phyloP scores from a whole-genome alignment of 2,329 filamentous ascomycete genomes.

The Talaromyces sp. region DNA sequence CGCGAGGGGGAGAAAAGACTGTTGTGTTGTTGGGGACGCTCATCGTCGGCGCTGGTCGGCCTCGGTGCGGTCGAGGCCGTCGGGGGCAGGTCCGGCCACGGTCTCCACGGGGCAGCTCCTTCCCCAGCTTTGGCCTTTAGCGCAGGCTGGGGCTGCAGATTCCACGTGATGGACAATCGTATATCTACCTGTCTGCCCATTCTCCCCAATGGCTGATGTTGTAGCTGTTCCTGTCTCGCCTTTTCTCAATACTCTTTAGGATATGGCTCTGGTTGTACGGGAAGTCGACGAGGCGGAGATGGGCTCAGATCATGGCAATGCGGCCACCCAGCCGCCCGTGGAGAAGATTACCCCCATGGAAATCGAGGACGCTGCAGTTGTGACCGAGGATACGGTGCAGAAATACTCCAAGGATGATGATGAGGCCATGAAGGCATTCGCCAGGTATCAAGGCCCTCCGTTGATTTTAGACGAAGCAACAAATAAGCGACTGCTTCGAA shows the following conservation, averaged over 20 bases:
- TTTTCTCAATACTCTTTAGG: neutral
- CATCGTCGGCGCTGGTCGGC: neutral
- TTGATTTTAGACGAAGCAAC: conserved; percentile 49
- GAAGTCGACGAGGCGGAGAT: neutral
- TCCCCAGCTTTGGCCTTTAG: neutral
- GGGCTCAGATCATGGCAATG: neutral
- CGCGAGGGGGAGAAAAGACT: neutral
- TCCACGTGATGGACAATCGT: neutral
- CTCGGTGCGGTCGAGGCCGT: neutral
- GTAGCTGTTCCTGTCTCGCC: neutral
- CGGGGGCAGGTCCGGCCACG: neutral
- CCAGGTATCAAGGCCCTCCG: conserved; percentile 38
- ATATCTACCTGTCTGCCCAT: neutral
- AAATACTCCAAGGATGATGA: conserved; percentile 51
- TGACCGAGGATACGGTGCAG: neutral
- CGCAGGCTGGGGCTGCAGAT: neutral
- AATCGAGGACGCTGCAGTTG: neutral
- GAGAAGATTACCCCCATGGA: neutral
- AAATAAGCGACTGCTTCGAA: conserved; percentile 49
- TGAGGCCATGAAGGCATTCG: conserved; percentile 52
- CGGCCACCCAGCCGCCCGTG: neutral
- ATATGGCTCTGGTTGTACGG: neutral
- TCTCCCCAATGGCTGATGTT: neutral
- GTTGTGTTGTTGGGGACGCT: neutral
- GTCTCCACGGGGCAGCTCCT: neutral